A percentile compares a stretch with the other conserved stretches of the same genome.
These are phyloP conservation scores for Metschnikowia lachancei DNA, from an alignment of 805 yeast species.

Conservation along the genomic window DNA sequence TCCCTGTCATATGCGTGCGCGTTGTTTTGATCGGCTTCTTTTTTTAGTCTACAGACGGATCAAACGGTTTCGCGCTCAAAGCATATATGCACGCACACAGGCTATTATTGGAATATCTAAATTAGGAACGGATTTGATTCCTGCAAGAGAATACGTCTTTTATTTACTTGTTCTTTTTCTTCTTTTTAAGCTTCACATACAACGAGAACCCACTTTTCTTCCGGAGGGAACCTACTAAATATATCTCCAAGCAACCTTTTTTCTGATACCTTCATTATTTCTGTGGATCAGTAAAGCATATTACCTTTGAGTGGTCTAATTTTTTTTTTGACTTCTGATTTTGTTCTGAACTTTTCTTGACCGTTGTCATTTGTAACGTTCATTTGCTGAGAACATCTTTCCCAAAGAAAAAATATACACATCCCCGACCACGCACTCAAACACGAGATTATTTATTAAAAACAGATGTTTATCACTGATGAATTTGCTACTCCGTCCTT, in stretches of 20 bases:
- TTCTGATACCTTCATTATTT: neutral
- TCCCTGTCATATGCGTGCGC: neutral
- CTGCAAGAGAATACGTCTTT: too few species aligned
- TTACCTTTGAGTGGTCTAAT: too few species aligned
- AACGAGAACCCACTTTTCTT: too few species aligned
- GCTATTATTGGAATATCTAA: neutral
- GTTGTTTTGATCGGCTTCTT: neutral
- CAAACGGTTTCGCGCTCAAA: conserved; percentile 5
- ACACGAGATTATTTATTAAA: neutral
- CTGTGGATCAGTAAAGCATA: neutral
- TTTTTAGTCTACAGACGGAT: neutral
- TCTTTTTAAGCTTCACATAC: too few species aligned
- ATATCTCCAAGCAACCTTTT: neutral
- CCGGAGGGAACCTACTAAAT: too few species aligned
- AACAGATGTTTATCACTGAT: neutral
- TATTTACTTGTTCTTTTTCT: too few species aligned
- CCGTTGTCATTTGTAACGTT: conserved; percentile 1
- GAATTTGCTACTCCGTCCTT: conserved; percentile 3
- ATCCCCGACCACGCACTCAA: too few species aligned
- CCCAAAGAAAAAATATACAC: neutral
- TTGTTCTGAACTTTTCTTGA: neutral
- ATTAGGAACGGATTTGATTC: neutral
- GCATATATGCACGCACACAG: conserved; percentile 2
- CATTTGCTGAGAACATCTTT: neutral
- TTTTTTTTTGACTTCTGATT: neutral